A percentile compares a stretch with the other conserved stretches of the same genome.
These are phyloP conservation scores for Colletotrichum ledebouriae DNA, from an alignment of 2,329 filamentous ascomycete species.

Conservation along the genomic window DNA sequence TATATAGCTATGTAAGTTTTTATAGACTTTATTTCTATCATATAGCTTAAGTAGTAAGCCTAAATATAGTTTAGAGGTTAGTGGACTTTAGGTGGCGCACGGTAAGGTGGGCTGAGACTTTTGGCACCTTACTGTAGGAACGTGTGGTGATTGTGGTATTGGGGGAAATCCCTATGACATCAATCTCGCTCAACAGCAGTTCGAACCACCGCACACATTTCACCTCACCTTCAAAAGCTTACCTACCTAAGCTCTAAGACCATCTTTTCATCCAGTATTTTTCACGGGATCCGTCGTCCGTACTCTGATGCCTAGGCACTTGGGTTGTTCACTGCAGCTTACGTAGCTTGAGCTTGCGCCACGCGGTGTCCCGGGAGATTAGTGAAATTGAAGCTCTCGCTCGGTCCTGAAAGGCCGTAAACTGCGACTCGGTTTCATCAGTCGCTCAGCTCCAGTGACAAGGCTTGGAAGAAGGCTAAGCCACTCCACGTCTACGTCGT, in stretches of 20 bases:
- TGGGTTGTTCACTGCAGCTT: neutral
- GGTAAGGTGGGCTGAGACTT: too few species aligned
- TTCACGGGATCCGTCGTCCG: neutral
- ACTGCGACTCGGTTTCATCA: slow-evolving; percentile 13
- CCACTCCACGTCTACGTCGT: slow-evolving; percentile 38
- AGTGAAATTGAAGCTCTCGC: neutral
- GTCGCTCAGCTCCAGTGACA: slow-evolving; percentile 28
- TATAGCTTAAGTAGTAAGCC: too few species aligned
- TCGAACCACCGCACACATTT: too few species aligned
- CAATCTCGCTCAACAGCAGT: slow-evolving; percentile 7
- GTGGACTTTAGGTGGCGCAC: too few species aligned
- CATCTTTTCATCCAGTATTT: neutral
- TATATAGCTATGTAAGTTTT: too few species aligned
- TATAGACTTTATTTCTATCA: too few species aligned
- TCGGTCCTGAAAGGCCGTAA: neutral
- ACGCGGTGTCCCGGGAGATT: neutral
- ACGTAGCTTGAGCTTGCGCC: slow-evolving; percentile 18
- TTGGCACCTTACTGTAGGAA: too few species aligned
- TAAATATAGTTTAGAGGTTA: too few species aligned
- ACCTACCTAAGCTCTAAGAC: too few species aligned
- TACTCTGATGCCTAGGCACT: neutral
- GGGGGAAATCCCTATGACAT: slow-evolving; percentile 30
- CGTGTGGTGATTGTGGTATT: slow-evolving; percentile 9
- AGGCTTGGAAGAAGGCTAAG: slow-evolving; percentile 40
- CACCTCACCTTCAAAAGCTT: neutral